phyloP scores from a whole-genome alignment of 2,329 filamentous ascomycete genomes.

The Dichotomopilus funicola region DNA sequence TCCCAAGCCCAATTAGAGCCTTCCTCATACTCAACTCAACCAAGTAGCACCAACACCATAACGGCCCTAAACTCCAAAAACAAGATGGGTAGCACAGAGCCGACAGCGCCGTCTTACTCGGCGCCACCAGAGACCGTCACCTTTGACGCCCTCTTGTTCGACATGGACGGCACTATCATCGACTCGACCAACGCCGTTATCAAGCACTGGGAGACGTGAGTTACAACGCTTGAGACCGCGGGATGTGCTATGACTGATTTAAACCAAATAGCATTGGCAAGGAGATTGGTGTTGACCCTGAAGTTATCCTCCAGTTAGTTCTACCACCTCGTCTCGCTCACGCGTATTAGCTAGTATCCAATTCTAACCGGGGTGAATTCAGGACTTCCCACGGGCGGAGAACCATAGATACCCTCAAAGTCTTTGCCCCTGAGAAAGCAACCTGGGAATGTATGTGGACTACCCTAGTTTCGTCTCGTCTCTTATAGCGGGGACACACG shows the following conservation, averaged over 20 bases:
- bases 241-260: neutral
- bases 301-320: slow-evolving; percentile 62
- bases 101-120: slow-evolving; percentile 29
- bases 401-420: slow-evolving; percentile 75
- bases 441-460: slow-evolving; percentile 82
- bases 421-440: slow-evolving; percentile 76
- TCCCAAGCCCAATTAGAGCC: neutral
- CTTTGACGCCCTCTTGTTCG: slow-evolving; percentile 57
- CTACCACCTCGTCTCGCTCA: neutral
- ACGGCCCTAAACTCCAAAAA: neutral
- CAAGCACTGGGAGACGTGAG: slow-evolving; percentile 69
- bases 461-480: neutral
- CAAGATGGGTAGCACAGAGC: slow-evolving; percentile 22
- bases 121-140: slow-evolving; percentile 40
- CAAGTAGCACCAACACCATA: no score
- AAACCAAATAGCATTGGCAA: slow-evolving; percentile 55
- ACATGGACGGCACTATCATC: slow-evolving; percentile 80
- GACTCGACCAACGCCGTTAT: slow-evolving; percentile 71
- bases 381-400: slow-evolving; percentile 80
- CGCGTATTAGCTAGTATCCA: neutral
- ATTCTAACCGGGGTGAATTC: neutral
- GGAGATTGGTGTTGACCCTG: slow-evolving; percentile 78
- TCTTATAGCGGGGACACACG: neutral
- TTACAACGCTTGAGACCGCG: neutral
- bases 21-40: neutral